A percentile compares a stretch with the other conserved stretches of the same genome.
These are phyloP conservation scores for Setaria italica DNA, from an alignment of 202 grass and related monocot genomes.

Conservation along the genomic window DNA sequence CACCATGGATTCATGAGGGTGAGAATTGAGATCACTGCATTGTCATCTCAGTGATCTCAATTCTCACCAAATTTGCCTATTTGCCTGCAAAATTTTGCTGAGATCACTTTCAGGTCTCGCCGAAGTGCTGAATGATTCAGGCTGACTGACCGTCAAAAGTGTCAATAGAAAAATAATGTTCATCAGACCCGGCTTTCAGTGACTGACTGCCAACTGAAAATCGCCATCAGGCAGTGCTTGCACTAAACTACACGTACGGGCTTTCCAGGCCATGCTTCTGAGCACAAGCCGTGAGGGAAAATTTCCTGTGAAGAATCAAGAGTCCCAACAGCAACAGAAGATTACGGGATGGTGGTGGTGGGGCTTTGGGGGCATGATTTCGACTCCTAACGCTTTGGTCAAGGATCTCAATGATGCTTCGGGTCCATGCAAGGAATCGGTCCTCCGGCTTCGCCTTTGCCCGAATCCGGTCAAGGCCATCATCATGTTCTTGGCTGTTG, in stretches of 20 bases:
- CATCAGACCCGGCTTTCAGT: neutral
- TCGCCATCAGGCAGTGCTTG: neutral
- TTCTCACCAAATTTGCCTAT: too few species aligned
- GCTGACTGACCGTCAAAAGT: neutral
- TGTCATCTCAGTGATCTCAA: too few species aligned
- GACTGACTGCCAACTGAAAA: neutral
- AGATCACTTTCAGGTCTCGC: neutral
- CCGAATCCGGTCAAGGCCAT: conserved; percentile 30
- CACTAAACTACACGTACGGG: neutral
- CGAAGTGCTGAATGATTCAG: neutral
- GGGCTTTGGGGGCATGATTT: conserved; percentile 41
- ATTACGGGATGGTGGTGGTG: conserved; percentile 17
- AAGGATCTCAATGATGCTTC: conserved; percentile 44
- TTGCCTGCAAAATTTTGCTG: too few species aligned
- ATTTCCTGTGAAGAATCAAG: neutral
- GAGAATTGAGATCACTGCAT: neutral
- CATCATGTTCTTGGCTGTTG: conserved; percentile 15
- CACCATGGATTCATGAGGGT: too few species aligned
- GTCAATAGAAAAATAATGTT: neutral
- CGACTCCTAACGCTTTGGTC: conserved; percentile 31
- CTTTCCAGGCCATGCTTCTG: neutral
- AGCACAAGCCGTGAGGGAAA: neutral
- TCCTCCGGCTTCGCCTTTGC: conserved; percentile 2
- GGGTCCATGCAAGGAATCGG: conserved; percentile 43
- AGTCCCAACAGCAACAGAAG: neutral